Conservation (phyloP, 352 stramenopile species). For the Phytophthora agathidicida region DNA sequence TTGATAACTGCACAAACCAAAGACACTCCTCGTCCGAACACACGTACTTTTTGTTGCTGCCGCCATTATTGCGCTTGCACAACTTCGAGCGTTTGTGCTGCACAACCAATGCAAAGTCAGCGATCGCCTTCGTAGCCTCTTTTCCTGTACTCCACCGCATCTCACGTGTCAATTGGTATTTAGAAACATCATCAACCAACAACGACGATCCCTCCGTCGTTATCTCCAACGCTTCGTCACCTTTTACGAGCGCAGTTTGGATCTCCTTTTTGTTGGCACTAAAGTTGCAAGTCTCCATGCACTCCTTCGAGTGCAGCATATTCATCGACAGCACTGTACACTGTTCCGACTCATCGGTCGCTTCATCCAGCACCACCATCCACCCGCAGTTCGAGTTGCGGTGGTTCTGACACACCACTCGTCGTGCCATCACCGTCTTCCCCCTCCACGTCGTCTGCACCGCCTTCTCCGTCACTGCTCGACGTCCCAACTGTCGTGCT, state of each 20-base stretch:
- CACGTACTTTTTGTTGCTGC: constrained; percentile 89
- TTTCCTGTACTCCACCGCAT: constrained; percentile 85
- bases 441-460: constrained; percentile 48
- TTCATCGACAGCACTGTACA: constrained; percentile 65
- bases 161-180: constrained; percentile 77
- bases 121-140: constrained; percentile 79
- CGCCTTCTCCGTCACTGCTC: constrained; percentile 59
- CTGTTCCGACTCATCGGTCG: constrained; percentile 36
- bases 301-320: constrained; percentile 74
- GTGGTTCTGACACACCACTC: constrained; percentile 74
- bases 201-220: constrained; percentile 34
- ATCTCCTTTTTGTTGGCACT: constrained; percentile 62
- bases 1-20: constrained; percentile 84
- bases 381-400: constrained; percentile 76
- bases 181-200: constrained; percentile 63
- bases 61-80: constrained; percentile 82
- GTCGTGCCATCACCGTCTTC: constrained; percentile 51
- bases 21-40: constrained; percentile 74
- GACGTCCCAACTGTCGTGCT: constrained; percentile 62
- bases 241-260: too few species aligned
- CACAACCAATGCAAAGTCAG: constrained; percentile 77
- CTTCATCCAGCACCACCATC: constrained; percentile 67
- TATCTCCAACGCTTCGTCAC: neutral
- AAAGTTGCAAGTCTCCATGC: constrained; percentile 80
- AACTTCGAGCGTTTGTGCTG: constrained; percentile 82